Percentiles rank a stretch among this genome's conserved stretches.
Conservation (phyloP, 306 rosid genomes). For the Phaseolus lunatus region DNA sequence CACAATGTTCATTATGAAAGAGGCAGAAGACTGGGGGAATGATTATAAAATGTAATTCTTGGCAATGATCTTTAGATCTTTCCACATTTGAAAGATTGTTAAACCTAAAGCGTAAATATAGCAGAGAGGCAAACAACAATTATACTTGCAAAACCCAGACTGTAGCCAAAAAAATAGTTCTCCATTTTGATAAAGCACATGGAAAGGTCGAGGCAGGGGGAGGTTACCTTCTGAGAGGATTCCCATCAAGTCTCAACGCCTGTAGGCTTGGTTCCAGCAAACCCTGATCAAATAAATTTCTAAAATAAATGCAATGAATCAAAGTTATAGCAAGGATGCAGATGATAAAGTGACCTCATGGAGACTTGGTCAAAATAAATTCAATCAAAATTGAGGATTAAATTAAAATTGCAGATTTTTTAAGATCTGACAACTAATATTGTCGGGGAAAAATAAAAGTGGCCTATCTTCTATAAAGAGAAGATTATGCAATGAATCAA, state of each 20-base stretch:
- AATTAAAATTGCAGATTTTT: too few relatives aligned
- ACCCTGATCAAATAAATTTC: conserved; percentile 66
- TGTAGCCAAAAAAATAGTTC: conserved; percentile 19
- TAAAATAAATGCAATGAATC: conserved; percentile 41
- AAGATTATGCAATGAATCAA: too few relatives aligned
- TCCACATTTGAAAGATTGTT: neutral
- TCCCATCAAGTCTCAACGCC: conserved; percentile 83
- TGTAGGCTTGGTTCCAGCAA: conserved; percentile 83
- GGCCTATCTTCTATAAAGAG: too few relatives aligned
- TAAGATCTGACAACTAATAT: too few relatives aligned
- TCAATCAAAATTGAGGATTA: neutral
- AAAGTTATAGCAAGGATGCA: conserved; percentile 13
- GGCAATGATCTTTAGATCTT: neutral
- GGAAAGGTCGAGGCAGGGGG: conserved; percentile 9
- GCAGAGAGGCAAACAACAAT: conserved; percentile 3
- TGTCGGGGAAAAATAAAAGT: too few relatives aligned
- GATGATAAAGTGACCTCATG: conserved; percentile 9
- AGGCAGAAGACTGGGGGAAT: neutral
- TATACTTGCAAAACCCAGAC: conserved; percentile 12
- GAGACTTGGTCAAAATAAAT: conserved; percentile 15
- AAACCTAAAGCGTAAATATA: conserved; percentile 1
- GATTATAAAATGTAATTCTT: neutral
- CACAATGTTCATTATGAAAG: neutral
- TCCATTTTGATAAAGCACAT: conserved; percentile 30
- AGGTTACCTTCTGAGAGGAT: conserved; percentile 90